Evolutionary conservation across 2,329 filamentous ascomycete genomes (phyloP).

Genomic region (Sporothrix euskadiensis): DNA sequence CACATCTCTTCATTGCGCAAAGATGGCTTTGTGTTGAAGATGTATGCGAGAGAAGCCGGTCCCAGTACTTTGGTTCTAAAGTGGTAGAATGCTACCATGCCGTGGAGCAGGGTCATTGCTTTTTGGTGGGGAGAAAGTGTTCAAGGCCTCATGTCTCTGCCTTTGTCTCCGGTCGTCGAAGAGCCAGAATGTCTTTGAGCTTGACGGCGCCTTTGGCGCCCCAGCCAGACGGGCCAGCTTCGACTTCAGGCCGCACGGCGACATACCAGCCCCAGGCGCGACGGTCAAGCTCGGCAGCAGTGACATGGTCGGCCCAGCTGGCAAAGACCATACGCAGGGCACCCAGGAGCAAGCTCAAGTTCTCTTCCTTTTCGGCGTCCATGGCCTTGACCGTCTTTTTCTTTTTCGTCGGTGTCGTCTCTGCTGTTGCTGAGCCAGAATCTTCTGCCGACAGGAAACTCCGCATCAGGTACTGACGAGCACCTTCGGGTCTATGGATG

Average conservation of each 20-base stretch:
- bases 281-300: constrained; percentile 66
- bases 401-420: constrained; percentile 41
- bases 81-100: background rate
- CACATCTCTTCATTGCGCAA: too few species aligned
- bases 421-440: constrained; percentile 27
- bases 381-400: constrained; percentile 55
- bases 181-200: constrained; percentile 64
- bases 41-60: background rate
- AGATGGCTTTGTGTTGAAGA: background rate
- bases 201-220: constrained; percentile 74
- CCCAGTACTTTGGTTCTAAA: background rate
- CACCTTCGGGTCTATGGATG: constrained; percentile 72
- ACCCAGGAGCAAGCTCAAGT: constrained; percentile 67
- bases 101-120: background rate
- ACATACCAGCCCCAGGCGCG: constrained; percentile 83
- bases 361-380: constrained; percentile 65
- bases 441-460: constrained; percentile 55
- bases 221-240: constrained; percentile 74
- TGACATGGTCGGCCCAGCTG: constrained; percentile 70
- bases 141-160: background rate
- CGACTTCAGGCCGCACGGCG: constrained; percentile 72
- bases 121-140: too few species aligned
- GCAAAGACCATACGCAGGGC: constrained; percentile 70
- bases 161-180: constrained; percentile 47
- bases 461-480: constrained; percentile 58